Base-by-base conservation (phyloP, 306 rosid species). In the Quercus robur region DNA sequence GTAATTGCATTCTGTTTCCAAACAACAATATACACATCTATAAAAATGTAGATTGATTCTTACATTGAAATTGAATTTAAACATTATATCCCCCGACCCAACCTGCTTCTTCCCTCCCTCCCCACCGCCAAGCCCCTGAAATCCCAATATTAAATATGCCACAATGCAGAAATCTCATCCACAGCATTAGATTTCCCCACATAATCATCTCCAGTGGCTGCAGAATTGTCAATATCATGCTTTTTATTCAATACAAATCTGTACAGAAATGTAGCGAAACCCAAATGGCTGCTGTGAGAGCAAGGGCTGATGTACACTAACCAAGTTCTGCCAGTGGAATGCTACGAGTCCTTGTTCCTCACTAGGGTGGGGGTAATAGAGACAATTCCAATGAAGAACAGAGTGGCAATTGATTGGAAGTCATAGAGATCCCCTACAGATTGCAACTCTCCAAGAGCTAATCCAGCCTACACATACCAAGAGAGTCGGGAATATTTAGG, bases 341-440 rank as follows among this genome's bases (percentile, higher is more conserved):
- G 79, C 90, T 84, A 93, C 30, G 93, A 78, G 56, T 90, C 88
- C n/a, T 38, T 81, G 87, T 91, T 94, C 85, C 87, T 85, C 64
- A 93, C 89, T 62, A 95, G 77, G 0, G 98, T 95, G 5, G 99
- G 99, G 10, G 98, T 87, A 41, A 95, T 81, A 31, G 97, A 90
- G 59, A 93, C 93, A 51, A 89, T 21, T 55, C 99, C 99, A 18
- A 95, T 95, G 81, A 93, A 79, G 85, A 93, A 93, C 74, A 95
- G 73, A 0, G 99, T 95, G 14, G 99, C 99, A 46, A 93, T 82
- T 49, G 99, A 95, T 80, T 90, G 90, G 93, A 93, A 90, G 86
- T 95, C 99, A 58, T 95, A 93, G 52, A 95, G 98, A 86, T 95
- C 98, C 12, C 94, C 93, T 38, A 95, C 15, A 19, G 98, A 91